phyloP scores from a whole-genome alignment of 352 stramenopile genomes.

The Globisporangium nunn region DNA sequence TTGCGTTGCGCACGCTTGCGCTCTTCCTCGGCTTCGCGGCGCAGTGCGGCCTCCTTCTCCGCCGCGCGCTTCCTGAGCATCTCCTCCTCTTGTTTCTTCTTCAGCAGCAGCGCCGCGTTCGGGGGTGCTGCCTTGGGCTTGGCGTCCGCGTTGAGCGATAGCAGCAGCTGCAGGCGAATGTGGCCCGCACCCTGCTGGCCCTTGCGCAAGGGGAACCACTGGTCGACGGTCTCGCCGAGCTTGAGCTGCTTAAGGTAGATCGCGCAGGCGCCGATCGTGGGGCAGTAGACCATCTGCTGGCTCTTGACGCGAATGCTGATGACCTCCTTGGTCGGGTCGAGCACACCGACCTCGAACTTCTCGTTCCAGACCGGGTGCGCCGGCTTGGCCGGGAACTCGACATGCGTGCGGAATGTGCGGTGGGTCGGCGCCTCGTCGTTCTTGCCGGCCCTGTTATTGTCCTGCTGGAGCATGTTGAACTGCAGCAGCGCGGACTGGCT shows the following conservation, averaged over 20 bases:
- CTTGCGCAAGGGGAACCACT: constrained; percentile 55
- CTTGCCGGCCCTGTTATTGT: constrained; percentile 2
- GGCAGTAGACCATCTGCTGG: constrained; percentile 57
- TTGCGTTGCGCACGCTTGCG: background rate
- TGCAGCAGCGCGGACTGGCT: constrained; percentile 16
- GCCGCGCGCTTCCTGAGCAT: constrained; percentile 6
- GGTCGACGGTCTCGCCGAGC: constrained; percentile 33
- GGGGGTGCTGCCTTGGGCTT: constrained; percentile 4
- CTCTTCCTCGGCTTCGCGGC: constrained; percentile 3
- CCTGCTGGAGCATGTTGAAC: constrained; percentile 9
- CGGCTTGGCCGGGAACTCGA: constrained; percentile 22
- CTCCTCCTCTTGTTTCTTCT: constrained; percentile 7
- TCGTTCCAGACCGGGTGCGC: constrained; percentile 63
- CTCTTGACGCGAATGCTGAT: constrained; percentile 72
- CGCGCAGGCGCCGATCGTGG: constrained; percentile 47
- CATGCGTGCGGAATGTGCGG: constrained; percentile 53
- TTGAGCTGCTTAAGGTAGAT: constrained; percentile 47
- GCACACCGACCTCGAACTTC: constrained; percentile 59
- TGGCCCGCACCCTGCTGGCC: constrained; percentile 28
- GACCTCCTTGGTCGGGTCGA: constrained; percentile 37
- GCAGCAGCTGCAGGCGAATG: constrained; percentile 49
- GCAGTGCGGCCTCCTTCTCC: constrained; percentile 5
- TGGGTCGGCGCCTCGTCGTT: constrained; percentile 17
- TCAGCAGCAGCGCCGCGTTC: constrained; percentile 15
- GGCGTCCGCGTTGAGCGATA: constrained; percentile 17